Base-by-base conservation (phyloP, 441 rosid species). In the Erysimum cheiri region DNA sequence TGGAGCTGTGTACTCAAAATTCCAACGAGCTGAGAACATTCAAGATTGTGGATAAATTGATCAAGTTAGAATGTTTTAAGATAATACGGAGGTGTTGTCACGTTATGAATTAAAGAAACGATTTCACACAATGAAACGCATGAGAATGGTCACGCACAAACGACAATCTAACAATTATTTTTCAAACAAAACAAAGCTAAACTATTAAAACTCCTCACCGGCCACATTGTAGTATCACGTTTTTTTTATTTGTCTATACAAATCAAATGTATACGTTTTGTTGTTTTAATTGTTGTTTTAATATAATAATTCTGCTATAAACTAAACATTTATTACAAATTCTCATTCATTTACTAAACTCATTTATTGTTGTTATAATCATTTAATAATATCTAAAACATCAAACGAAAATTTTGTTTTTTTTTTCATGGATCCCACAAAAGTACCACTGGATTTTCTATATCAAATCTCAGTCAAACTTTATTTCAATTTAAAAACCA, bases 401-500 rank as follows among this genome's bases (percentile, higher is more conserved):
- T 19, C n/a, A 69, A 9, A 31, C 3, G 59, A 28, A 26, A 47
- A 31, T n/a, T 26, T 10, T 37, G 11, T 35, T 6, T 52, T 15
- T 4, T 2, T 39, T 12, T 15, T 3, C 31, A 39, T 15, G 17
- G 17, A 52, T 22, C 48, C 61, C 8, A 57, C 44, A 55, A 15
- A 52, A 8, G 4, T 9, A 36, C n/a, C 44, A 17, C 10, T 57
- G 48, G 9, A 37, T 37, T 22, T 22, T 9, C 37, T 65, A 70
- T 41, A 70, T 19, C 15, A 57, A 3, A 48, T 37, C 54, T 29
- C 50, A 57, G 36, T 14, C 47, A 12, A 41, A 50, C 47, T 47
- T 73, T n/a, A 57, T 39, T 31, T 32, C 62, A 59, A 41, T 40
- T 56, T 63, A 44, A 26, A 63, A 26, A 32, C 31, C 11, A 15